Evolutionary conservation across 257 asterid genomes (phyloP), one percentile per base, ranked within the genome.

Genomic region (Catharanthus roseus): DNA sequence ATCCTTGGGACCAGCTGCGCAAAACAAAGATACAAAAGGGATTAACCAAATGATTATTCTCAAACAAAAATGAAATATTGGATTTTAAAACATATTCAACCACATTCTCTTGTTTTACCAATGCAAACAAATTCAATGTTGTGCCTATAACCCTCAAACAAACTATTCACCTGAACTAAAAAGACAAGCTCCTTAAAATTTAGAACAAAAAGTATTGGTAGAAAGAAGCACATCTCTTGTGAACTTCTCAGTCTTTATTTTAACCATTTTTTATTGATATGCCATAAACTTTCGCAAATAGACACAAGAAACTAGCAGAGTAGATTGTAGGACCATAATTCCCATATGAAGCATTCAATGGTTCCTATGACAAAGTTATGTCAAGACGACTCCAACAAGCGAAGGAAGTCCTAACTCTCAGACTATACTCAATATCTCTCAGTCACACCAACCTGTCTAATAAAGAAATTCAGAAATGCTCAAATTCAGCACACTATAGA

Each of bases 1-100:
- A 68, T 89, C 97, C 81, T 89, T 91, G 42, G 92, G 98, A 72
- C 98, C 97, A 69, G 78, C 98, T 91, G 91, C n/a, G n/a, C 86
- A 79, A 21, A 78, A 47, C 64, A 55, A 58, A 62, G 75, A 65
- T 69, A 73, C 3, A 61, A 51, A 24, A 62, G 49, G n/a, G 34
- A 45, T 67, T 13, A 67, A 28, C n/a, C 65, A 16, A 34, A 10
- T 42, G 12, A 53, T 38, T 3, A 38, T 38, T 38, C 8, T 38
- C 42, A 8, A 38, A 38, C 5, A 8, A n/a, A 38, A 38, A 38
- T 38, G 42, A 38, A 38, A 38, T 38, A 38, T 38, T 38, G 42
- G 42, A 38, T 8, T 38, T 3, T 38, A 38, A 38, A 38, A 38
- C 42, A 38, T n/a, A 38, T 38, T 38, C 3, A 38, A 8, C 42